Evolutionary conservation across 108 stramenopile genomes (phyloP).

Genomic region (Nitzschia sp.): DNA sequence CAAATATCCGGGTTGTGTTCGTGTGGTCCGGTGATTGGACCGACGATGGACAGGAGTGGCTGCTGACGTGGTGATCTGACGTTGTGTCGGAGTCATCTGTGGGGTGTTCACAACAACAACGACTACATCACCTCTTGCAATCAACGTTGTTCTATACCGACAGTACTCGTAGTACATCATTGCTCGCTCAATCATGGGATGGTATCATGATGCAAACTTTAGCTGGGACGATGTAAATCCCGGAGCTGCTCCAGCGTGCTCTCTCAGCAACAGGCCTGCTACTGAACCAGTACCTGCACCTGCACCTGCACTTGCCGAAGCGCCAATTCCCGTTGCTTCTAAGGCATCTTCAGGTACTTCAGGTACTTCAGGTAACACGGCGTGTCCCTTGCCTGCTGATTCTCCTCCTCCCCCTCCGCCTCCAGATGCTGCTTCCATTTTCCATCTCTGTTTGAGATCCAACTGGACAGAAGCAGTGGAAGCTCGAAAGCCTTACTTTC

Average conservation of each 20-base stretch:
- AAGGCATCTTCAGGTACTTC: neutral
- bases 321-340: neutral
- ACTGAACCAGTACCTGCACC: neutral
- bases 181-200: constrained; percentile 31
- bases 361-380: constrained; percentile 15
- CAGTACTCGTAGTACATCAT: too few species aligned
- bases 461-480: constrained; percentile 35
- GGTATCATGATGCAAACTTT: constrained; percentile 24
- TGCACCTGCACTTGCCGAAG: neutral
- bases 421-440: constrained; percentile 29
- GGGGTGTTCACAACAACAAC: too few species aligned
- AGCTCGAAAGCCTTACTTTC: constrained; percentile 39
- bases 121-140: too few species aligned
- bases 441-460: constrained; percentile 43
- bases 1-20: too few species aligned
- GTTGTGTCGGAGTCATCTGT: too few species aligned
- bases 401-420: constrained; percentile 29
- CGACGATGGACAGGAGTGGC: too few species aligned
- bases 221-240: neutral
- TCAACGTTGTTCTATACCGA: too few species aligned
- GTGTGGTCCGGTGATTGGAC: too few species aligned
- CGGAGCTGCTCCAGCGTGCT: neutral
- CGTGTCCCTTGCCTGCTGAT: constrained; percentile 18
- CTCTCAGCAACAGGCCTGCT: constrained; percentile 2
- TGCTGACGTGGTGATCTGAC: too few species aligned